phyloP scores from a whole-genome alignment of 148 eudicot genomes.

The Camellia lanceoleosa region DNA sequence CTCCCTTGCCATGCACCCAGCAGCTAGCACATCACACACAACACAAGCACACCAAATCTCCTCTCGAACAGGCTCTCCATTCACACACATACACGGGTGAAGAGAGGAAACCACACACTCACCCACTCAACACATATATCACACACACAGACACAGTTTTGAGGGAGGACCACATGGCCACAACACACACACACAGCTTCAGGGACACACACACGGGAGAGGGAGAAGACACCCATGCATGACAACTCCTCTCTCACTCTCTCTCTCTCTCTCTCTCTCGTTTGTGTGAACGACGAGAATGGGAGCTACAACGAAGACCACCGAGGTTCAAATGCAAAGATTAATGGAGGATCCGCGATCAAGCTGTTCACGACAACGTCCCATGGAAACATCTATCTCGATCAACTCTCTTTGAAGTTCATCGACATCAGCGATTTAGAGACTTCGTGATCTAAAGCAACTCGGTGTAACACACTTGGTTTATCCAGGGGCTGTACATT shows the following conservation, averaged over 20 bases:
- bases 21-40: too few species aligned
- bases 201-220: too few species aligned
- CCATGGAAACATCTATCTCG: slow-evolving; percentile 76
- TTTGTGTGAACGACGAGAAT: slow-evolving; percentile 23
- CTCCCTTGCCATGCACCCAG: too few species aligned
- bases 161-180: too few species aligned
- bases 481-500: slow-evolving; percentile 72
- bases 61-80: too few species aligned
- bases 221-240: too few species aligned
- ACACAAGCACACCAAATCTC: too few species aligned
- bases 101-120: too few species aligned
- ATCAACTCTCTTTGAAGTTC: slow-evolving; percentile 62
- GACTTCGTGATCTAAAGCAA: slow-evolving; percentile 76
- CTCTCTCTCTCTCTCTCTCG: slow-evolving; percentile 14
- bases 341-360: slow-evolving; percentile 34
- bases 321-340: slow-evolving; percentile 15
- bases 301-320: slow-evolving; percentile 37
- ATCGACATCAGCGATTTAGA: slow-evolving; percentile 68
- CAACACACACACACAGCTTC: too few species aligned
- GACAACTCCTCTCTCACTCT: neutral
- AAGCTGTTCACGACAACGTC: slow-evolving; percentile 81
- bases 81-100: too few species aligned
- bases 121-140: too few species aligned
- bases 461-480: slow-evolving; percentile 62
- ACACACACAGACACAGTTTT: too few species aligned